Evolutionary conservation across 2,329 filamentous ascomycete species (phyloP).

Genomic region (Eutypa lata): DNA sequence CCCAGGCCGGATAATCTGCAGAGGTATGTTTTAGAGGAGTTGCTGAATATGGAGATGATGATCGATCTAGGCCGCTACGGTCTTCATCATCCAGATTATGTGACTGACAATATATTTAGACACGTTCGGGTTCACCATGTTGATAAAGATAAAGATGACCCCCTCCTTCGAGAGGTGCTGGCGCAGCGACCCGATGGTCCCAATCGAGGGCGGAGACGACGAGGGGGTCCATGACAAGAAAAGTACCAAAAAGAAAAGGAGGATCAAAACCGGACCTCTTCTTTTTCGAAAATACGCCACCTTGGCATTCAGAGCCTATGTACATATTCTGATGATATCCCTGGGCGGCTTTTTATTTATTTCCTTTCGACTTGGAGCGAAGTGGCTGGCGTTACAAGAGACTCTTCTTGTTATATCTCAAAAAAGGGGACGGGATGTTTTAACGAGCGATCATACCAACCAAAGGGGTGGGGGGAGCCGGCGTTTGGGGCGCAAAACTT

Average conservation of each 20-base stretch:
- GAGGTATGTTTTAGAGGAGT: slow-evolving; percentile 55
- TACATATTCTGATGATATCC: slow-evolving; percentile 16
- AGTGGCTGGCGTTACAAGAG: neutral
- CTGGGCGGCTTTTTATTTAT: neutral
- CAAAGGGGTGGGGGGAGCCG: neutral
- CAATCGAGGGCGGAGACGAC: slow-evolving; percentile 72
- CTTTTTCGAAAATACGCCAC: slow-evolving; percentile 14
- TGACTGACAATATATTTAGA: slow-evolving; percentile 40
- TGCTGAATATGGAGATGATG: neutral
- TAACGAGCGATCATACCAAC: neutral
- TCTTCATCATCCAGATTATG: neutral
- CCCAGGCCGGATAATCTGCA: slow-evolving; percentile 94
- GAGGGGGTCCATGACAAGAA: slow-evolving; percentile 43
- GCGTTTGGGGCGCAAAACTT: neutral
- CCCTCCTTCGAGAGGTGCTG: slow-evolving; percentile 75
- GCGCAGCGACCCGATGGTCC: slow-evolving; percentile 82
- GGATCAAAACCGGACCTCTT: slow-evolving; percentile 10
- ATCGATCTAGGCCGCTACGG: neutral
- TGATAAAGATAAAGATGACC: slow-evolving; percentile 87
- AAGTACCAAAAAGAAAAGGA: slow-evolving; percentile 3
- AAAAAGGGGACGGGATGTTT: neutral
- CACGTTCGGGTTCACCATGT: slow-evolving; percentile 91
- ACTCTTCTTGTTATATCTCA: neutral
- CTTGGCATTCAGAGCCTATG: slow-evolving; percentile 19
- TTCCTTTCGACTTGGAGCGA: neutral